Evolutionary conservation across 1,139 yeast species (phyloP).

Genomic region (Kodamaea ohmeri): DNA sequence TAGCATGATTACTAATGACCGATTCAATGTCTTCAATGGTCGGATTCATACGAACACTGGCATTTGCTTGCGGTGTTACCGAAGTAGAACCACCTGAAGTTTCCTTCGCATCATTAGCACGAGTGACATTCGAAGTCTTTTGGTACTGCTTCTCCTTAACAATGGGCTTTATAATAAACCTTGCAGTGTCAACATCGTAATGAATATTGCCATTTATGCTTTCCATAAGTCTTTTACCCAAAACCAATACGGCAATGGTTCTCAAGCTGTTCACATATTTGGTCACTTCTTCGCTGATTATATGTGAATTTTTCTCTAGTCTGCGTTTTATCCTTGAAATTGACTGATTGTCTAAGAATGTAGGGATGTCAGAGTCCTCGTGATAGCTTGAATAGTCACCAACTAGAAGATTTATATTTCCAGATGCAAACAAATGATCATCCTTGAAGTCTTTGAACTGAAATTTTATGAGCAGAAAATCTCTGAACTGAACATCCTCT

Average conservation of each 20-base stretch:
- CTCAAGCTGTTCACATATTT: constrained; percentile 26
- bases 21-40: constrained; percentile 31
- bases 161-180: constrained; percentile 9
- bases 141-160: neutral
- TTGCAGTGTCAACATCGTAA: constrained; percentile 12
- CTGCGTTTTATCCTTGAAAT: constrained; percentile 10
- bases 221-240: constrained; percentile 19
- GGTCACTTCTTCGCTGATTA: constrained; percentile 15
- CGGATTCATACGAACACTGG: constrained; percentile 3
- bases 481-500: constrained; percentile 65
- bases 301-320: constrained; percentile 3
- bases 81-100: too few species aligned
- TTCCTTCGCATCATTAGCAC: too few species aligned
- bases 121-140: too few species aligned
- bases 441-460: constrained; percentile 63
- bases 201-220: constrained; percentile 11
- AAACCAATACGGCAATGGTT: constrained; percentile 20
- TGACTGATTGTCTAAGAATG: constrained; percentile 26
- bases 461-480: constrained; percentile 52
- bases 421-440: constrained; percentile 34
- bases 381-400: constrained; percentile 30
- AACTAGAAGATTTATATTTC: constrained; percentile 30
- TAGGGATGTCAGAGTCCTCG: constrained; percentile 21
- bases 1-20: constrained; percentile 29
- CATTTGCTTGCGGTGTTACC: constrained; percentile 1